Evolutionary conservation across 1,139 yeast genomes (phyloP), one percentile per base, ranked within the genome.

Genomic region (Taiozyma onychis): DNA sequence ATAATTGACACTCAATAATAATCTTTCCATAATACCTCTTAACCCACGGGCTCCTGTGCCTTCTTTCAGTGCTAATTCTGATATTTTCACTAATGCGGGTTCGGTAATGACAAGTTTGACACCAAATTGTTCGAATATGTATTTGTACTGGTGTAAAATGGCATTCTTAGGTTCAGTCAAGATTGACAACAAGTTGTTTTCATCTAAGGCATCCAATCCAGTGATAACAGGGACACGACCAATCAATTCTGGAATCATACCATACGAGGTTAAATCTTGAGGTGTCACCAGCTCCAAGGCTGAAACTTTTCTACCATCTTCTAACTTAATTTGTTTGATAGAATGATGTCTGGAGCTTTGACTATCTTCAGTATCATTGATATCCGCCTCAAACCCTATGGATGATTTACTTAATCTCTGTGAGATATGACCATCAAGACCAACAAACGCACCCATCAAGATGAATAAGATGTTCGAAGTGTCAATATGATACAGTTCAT

Each of bases 41-140:
- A 78, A 59, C 0, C 83, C 83, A 56, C 83, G 68, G 0, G 83
- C 83, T 26, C 83, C 83, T 0, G 81, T 77, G 3, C 80, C 79
- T 54, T 74, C 77, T 39, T 64, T 63, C 43, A 75, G 55, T 0
- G 82, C 78, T 27, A 72, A 58, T 35, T 66, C 65, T 0, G 83
- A 78, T 18, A 78, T 72, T 45, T 63, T 66, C n/a, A 62, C 55
- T 14, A 77, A 60, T 0, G 83, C 82, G 11, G 67, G 67, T 11
- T 64, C 64, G 0, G 82, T 78, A 28, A 78, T 68, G 14, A 72
- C 71, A 24, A 78, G 61, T 39, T 70, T 67, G 6, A 76, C 78
- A 1, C 78, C 80, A 55, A 75, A 74, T 54, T 74, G 76, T 43
- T 70, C 66, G 57, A 78, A 78, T 26, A 76, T 70, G 52, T 75